Conservation (phyloP, 2,329 filamentous ascomycete genomes). For the Aspergillus sp. region DNA sequence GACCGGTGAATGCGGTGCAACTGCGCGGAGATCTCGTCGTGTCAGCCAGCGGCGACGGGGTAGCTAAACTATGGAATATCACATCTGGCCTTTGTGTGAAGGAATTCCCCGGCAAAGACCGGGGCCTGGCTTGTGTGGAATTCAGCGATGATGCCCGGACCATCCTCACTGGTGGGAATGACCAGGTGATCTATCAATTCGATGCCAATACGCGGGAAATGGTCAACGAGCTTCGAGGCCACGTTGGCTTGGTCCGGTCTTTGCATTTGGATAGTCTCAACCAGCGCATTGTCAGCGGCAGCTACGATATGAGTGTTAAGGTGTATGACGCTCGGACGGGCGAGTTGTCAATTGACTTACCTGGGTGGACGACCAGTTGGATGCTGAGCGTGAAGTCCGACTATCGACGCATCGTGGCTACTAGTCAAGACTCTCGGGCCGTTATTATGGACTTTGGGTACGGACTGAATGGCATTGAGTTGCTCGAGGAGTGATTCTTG, state of each 20-base stretch:
- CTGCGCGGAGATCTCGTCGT: constrained; percentile 88
- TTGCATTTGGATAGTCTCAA: constrained; percentile 84
- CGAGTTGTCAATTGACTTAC: constrained; percentile 69
- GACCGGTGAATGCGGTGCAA: constrained; percentile 94
- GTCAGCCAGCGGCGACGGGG: constrained; percentile 86
- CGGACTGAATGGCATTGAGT: constrained; percentile 45
- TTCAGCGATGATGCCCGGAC: constrained; percentile 92
- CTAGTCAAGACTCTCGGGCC: constrained; percentile 86
- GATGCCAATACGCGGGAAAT: constrained; percentile 84
- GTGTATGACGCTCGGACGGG: constrained; percentile 84
- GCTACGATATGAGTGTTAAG: constrained; percentile 92
- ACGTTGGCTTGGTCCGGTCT: constrained; percentile 77
- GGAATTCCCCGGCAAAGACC: constrained; percentile 82
- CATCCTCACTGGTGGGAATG: constrained; percentile 89
- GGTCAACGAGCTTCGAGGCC: constrained; percentile 70
- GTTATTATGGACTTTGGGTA: constrained; percentile 87
- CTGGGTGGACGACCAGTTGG: constrained; percentile 95
- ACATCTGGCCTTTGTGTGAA: constrained; percentile 80
- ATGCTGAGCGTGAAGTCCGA: constrained; percentile 93
- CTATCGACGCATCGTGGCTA: constrained; percentile 87
- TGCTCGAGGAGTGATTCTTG: constrained; percentile 36
- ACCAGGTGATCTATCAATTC: constrained; percentile 92
- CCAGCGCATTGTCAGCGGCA: constrained; percentile 78
- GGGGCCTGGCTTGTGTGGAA: constrained; percentile 89
- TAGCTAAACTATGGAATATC: constrained; percentile 92